Conservation (phyloP, 345 rosid genomes). For the Rhizophora apiculata region DNA sequence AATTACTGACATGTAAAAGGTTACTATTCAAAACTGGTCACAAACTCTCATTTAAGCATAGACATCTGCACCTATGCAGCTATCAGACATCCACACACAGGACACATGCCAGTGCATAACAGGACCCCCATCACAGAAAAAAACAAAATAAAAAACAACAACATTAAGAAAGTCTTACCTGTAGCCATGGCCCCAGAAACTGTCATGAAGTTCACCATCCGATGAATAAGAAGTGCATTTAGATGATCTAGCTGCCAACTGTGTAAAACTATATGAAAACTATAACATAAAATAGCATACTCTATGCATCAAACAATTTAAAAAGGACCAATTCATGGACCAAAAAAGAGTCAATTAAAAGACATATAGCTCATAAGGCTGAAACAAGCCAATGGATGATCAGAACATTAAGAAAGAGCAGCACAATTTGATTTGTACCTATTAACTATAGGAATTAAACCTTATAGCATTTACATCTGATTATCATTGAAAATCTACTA, state of each 20-base stretch:
- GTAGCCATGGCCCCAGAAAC: slow-evolving; percentile 50
- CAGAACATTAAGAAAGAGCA: too few relatives aligned
- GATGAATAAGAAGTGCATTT: slow-evolving; percentile 51
- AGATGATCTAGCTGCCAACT: slow-evolving; percentile 51
- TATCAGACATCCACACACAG: too few relatives aligned
- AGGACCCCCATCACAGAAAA: too few relatives aligned
- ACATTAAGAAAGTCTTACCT: slow-evolving; percentile 39
- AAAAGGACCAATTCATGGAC: too few relatives aligned
- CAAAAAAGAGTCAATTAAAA: too few relatives aligned
- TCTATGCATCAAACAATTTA: too few relatives aligned
- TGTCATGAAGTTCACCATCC: slow-evolving; percentile 54
- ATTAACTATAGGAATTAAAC: not conserved
- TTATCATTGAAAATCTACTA: not conserved
- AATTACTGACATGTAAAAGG: not conserved
- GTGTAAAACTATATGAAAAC: slow-evolving; percentile 25
- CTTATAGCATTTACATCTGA: not conserved
- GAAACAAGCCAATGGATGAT: too few relatives aligned
- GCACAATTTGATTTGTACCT: not conserved
- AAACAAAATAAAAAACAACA: not conserved
- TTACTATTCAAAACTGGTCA: not conserved
- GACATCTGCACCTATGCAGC: too few relatives aligned
- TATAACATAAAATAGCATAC: not conserved
- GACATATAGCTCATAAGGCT: too few relatives aligned
- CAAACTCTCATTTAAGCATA: not conserved
- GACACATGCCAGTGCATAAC: too few relatives aligned